Conservation (phyloP, 306 rosid species). For the Oemleria cerasiformis region DNA sequence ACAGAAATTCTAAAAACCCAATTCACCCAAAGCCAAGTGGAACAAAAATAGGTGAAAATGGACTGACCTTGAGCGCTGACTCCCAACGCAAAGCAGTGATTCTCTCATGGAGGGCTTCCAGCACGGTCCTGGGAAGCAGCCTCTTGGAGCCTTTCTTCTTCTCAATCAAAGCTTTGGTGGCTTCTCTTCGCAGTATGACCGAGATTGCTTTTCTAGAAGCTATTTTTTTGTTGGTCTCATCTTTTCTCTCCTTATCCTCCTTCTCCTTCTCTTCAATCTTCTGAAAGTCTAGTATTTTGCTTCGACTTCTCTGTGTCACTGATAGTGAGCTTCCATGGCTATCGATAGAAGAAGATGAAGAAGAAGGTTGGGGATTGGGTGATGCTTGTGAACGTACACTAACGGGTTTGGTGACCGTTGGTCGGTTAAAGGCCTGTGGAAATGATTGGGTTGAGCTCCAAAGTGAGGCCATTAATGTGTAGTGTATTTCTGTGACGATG, state of each 20-base stretch:
- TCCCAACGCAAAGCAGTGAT: slow-evolving; percentile 79
- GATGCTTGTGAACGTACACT: neutral
- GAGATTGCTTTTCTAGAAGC: slow-evolving; percentile 89
- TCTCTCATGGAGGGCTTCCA: slow-evolving; percentile 85
- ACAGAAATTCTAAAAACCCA: neutral
- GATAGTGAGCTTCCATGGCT: slow-evolving; percentile 7
- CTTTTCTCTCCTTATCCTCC: slow-evolving; percentile 68
- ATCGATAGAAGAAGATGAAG: slow-evolving; percentile 3
- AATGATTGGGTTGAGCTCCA: slow-evolving; percentile 29
- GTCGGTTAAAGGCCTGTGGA: slow-evolving; percentile 22
- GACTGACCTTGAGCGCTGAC: slow-evolving; percentile 81
- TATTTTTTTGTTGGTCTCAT: slow-evolving; percentile 56
- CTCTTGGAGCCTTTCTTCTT: slow-evolving; percentile 82
- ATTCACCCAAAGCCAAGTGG: neutral
- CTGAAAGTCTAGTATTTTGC: slow-evolving; percentile 36
- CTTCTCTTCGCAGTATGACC: slow-evolving; percentile 74
- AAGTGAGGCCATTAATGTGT: slow-evolving; percentile 43
- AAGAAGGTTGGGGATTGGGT: slow-evolving; percentile 11
- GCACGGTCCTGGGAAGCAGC: slow-evolving; percentile 77
- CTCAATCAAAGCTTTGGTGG: slow-evolving; percentile 78
- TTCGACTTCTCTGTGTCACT: slow-evolving; percentile 28
- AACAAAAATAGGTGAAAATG: neutral
- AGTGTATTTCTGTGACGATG: neutral
- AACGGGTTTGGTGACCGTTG: slow-evolving; percentile 1
- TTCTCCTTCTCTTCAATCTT: slow-evolving; percentile 38